phyloP scores from a whole-genome alignment of 169 alveolate genomes.

The Plasmodium relictum region DNA sequence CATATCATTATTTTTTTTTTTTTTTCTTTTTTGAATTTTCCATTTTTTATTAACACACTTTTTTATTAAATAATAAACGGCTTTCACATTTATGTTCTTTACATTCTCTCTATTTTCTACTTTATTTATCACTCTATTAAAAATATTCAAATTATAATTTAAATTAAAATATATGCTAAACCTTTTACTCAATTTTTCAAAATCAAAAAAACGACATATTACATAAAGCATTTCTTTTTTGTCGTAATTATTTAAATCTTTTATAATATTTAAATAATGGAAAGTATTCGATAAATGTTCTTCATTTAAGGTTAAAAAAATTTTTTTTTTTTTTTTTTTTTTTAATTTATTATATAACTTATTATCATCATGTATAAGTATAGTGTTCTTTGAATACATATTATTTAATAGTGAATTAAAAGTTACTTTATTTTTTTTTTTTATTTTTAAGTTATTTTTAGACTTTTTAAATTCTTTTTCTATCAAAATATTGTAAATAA shows the following conservation, averaged over 20 bases:
- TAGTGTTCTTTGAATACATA: background rate
- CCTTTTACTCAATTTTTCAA: slow-evolving; percentile 59
- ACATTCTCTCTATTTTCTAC: background rate
- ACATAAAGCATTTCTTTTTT: slow-evolving; percentile 56
- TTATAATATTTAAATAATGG: slow-evolving; percentile 25
- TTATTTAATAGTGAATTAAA: background rate
- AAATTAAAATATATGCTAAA: slow-evolving; percentile 58
- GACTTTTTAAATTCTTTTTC: background rate
- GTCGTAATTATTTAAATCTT: slow-evolving; percentile 46
- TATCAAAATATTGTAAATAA: slow-evolving; percentile 12
- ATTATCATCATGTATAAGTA: background rate
- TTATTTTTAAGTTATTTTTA: background rate
- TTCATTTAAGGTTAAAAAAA: slow-evolving; percentile 50
- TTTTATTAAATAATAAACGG: slow-evolving; percentile 30
- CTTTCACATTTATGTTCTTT: background rate
- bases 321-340: slow-evolving; percentile 38
- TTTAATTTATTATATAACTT: background rate
- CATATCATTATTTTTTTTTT: slow-evolving; percentile 17
- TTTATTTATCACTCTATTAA: slow-evolving; percentile 1
- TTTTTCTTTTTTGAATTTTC: slow-evolving; percentile 17
- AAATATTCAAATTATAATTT: slow-evolving; percentile 32
- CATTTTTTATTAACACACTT: slow-evolving; percentile 37
- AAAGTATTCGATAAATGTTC: slow-evolving; percentile 45
- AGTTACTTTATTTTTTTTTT: background rate
- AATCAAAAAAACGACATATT: slow-evolving; percentile 52